A percentile compares a stretch with the other conserved stretches of the same genome.
phyloP scores from a whole-genome alignment of 164 flowering plant species.

The Annona cherimola region DNA sequence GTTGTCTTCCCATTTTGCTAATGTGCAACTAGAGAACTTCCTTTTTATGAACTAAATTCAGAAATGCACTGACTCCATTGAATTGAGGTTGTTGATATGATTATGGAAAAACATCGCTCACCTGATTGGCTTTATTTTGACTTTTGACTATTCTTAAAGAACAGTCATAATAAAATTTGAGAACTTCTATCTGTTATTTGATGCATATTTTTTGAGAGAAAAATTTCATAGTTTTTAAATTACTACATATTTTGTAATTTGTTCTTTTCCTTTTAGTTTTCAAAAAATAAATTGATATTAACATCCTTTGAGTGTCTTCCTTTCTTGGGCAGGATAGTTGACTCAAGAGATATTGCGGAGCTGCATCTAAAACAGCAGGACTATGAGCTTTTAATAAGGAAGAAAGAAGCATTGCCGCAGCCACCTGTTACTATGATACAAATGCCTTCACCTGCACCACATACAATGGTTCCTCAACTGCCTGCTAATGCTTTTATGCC shows the following conservation, averaged over 20 bases:
- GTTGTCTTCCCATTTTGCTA: background rate
- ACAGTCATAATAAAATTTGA: too few species aligned
- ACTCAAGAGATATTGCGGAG: constrained; percentile 66
- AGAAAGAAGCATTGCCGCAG: constrained; percentile 58
- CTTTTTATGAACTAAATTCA: background rate
- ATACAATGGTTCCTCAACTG: constrained; percentile 29
- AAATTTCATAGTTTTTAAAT: background rate
- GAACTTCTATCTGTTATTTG: background rate
- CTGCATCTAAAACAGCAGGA: constrained; percentile 57
- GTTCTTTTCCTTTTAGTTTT: background rate
- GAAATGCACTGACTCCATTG: background rate
- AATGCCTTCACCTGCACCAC: constrained; percentile 19
- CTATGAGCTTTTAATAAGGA: constrained; percentile 57
- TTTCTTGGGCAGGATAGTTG: constrained; percentile 51
- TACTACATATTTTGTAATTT: too few species aligned
- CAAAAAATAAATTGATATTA: background rate
- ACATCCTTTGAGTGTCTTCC: background rate
- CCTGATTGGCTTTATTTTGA: background rate
- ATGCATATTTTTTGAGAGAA: background rate
- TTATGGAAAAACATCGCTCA: background rate
- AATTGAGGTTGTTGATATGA: background rate
- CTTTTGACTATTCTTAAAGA: background rate
- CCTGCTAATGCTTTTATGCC: constrained; percentile 1
- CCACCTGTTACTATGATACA: constrained; percentile 26
- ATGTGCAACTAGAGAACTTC: background rate